Conservation (phyloP, 208 protist species). For the Leishmania lainsoni region DNA sequence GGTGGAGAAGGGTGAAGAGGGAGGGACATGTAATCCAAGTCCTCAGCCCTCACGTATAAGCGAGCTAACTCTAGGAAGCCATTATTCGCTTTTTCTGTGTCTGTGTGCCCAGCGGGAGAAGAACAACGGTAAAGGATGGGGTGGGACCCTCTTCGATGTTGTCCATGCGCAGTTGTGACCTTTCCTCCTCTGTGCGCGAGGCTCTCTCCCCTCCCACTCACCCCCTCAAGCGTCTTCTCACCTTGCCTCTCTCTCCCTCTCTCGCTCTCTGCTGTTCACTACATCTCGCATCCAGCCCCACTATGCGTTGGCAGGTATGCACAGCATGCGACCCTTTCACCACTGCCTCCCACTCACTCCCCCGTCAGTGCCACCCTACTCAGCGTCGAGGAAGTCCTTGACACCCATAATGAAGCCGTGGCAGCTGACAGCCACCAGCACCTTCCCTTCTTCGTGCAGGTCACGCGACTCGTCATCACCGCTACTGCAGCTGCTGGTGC, state of each 20-base stretch:
- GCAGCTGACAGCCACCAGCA: conserved; percentile 60
- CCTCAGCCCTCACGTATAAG: background rate
- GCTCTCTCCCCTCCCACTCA: background rate
- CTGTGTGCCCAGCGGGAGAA: background rate
- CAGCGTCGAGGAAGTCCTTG: conserved; percentile 53
- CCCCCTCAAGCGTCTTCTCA: background rate
- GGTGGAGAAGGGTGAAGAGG: background rate
- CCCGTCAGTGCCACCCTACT: background rate
- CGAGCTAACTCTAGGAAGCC: background rate
- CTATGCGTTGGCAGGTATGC: background rate
- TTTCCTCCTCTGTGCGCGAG: background rate
- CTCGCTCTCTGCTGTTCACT: background rate
- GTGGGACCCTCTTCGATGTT: background rate
- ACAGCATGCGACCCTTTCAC: background rate
- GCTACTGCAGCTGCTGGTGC: background rate
- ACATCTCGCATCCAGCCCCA: background rate
- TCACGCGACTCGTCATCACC: conserved; percentile 37
- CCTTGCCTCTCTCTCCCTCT: background rate
- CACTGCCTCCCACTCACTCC: background rate
- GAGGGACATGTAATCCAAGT: background rate
- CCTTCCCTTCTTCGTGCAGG: conserved; percentile 48
- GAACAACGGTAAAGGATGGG: background rate
- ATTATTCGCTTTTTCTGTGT: background rate
- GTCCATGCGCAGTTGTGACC: background rate
- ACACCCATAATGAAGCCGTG: conserved; percentile 68